phyloP scores from a whole-genome alignment of 257 asterid genomes.

The Sherardia arvensis region DNA sequence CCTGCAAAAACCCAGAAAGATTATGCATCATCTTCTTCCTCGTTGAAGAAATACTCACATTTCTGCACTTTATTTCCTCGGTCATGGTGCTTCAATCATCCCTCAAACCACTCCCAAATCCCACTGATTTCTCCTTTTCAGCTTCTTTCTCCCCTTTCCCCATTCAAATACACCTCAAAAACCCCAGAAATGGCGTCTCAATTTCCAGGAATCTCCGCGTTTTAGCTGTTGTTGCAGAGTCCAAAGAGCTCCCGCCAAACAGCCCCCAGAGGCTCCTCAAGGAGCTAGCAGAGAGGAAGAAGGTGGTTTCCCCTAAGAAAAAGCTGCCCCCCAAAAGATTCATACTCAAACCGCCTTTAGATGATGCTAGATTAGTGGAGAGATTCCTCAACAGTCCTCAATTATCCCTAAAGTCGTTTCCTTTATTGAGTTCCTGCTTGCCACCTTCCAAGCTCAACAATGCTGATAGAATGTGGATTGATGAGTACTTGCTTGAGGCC shows the following conservation, averaged over 20 bases:
- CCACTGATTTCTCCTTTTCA: conserved; percentile 56
- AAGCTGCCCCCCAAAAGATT: conserved; percentile 63
- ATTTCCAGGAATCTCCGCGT: conserved; percentile 20
- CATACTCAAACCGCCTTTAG: conserved; percentile 84
- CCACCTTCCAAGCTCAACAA: conserved; percentile 68
- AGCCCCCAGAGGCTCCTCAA: conserved; percentile 88
- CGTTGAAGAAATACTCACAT: not conserved
- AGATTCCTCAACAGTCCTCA: conserved; percentile 95
- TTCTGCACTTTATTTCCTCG: not conserved
- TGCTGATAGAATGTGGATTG: conserved; percentile 86
- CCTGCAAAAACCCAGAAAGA: conserved; percentile 13
- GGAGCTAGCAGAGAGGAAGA: conserved; percentile 79
- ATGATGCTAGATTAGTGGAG: conserved; percentile 60
- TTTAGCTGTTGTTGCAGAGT: conserved; percentile 63
- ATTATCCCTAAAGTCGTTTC: conserved; percentile 70
- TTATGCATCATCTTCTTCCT: not conserved
- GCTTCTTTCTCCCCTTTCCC: conserved; percentile 57
- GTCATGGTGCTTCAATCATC: conserved; percentile 64
- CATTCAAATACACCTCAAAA: conserved; percentile 48
- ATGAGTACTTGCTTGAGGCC: conserved; percentile 78
- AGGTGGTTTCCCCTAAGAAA: conserved; percentile 58
- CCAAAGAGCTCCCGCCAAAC: conserved; percentile 75
- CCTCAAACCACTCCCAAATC: conserved; percentile 38
- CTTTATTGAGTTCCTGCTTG: conserved; percentile 83
- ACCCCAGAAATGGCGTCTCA: conserved; percentile 16